Evolutionary conservation across 495 filamentous ascomycete species (phyloP).

Genomic region (Endocarpon pusillum): DNA sequence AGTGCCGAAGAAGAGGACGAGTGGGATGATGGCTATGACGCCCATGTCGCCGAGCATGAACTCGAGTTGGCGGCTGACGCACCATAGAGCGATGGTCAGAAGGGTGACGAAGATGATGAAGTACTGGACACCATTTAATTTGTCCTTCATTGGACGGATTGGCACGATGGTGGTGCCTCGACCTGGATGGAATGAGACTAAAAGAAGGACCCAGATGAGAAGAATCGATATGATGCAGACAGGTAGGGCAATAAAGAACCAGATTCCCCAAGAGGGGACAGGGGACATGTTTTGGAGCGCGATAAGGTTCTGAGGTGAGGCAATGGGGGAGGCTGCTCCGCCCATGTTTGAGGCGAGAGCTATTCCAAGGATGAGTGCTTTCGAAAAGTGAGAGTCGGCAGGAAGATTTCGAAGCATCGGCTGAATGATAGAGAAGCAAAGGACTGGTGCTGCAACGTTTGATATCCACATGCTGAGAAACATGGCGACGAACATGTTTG

Average conservation of each 20-base stretch:
- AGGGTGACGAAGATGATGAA: constrained; percentile 78
- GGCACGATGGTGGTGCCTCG: constrained; percentile 81
- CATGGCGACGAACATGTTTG: constrained; percentile 97
- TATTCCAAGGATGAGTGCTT: constrained; percentile 90
- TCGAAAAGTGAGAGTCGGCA: constrained; percentile 76
- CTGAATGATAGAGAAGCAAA: constrained; percentile 95
- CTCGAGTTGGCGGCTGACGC: constrained; percentile 76
- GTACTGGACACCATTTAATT: constrained; percentile 77
- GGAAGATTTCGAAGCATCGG: constrained; percentile 88
- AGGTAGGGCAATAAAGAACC: constrained; percentile 92
- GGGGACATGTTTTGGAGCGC: constrained; percentile 89
- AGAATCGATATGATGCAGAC: constrained; percentile 83
- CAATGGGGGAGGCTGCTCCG: constrained; percentile 90
- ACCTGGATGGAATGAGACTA: constrained; percentile 69
- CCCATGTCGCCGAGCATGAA: constrained; percentile 91
- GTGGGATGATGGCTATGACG: constrained; percentile 88
- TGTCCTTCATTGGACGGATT: constrained; percentile 73
- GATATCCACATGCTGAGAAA: constrained; percentile 98
- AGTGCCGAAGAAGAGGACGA: constrained; percentile 90
- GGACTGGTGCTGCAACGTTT: constrained; percentile 94
- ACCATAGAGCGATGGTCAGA: constrained; percentile 84
- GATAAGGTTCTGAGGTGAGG: constrained; percentile 92
- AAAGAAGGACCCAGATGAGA: constrained; percentile 73
- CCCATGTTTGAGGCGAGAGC: constrained; percentile 90
- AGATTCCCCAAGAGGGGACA: constrained; percentile 74